phyloP scores from a whole-genome alignment of 352 stramenopile genomes.

The Pythium sukuiense region DNA sequence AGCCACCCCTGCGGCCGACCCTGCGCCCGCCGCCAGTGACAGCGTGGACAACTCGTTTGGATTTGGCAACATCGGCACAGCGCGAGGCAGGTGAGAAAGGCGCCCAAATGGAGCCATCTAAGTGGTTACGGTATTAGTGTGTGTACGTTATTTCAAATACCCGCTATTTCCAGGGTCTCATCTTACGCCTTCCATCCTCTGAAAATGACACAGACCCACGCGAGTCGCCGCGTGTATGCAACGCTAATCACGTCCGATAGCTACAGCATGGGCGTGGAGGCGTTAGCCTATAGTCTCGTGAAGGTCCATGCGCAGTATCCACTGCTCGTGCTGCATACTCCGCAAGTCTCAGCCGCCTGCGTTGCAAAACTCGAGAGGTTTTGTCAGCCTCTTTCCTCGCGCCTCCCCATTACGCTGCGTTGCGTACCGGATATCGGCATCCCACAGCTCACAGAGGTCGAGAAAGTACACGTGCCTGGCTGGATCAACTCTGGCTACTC shows the following conservation, averaged over 20 bases:
- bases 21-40: too few species aligned
- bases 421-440: slow-evolving; percentile 34
- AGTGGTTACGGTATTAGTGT: neutral
- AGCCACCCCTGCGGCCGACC: too few species aligned
- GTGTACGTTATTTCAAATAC: slow-evolving; percentile 1
- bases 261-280: slow-evolving; percentile 42
- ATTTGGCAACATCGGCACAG: neutral
- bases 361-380: slow-evolving; percentile 30
- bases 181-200: neutral
- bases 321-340: slow-evolving; percentile 37
- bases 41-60: neutral
- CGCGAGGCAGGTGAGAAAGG: neutral
- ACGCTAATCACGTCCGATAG: slow-evolving; percentile 44
- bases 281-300: slow-evolving; percentile 36
- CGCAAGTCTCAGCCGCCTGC: slow-evolving; percentile 28
- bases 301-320: slow-evolving; percentile 16
- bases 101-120: neutral
- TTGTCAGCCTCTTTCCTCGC: slow-evolving; percentile 13
- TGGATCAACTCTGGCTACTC: slow-evolving; percentile 50
- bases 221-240: slow-evolving; percentile 23
- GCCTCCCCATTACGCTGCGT: slow-evolving; percentile 19
- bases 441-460: slow-evolving; percentile 20
- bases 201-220: neutral
- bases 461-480: slow-evolving; percentile 32
- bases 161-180: neutral